These are phyloP conservation scores for Gossypium thurberi DNA, from an alignment of 345 rosid species.

Conservation along the genomic window DNA sequence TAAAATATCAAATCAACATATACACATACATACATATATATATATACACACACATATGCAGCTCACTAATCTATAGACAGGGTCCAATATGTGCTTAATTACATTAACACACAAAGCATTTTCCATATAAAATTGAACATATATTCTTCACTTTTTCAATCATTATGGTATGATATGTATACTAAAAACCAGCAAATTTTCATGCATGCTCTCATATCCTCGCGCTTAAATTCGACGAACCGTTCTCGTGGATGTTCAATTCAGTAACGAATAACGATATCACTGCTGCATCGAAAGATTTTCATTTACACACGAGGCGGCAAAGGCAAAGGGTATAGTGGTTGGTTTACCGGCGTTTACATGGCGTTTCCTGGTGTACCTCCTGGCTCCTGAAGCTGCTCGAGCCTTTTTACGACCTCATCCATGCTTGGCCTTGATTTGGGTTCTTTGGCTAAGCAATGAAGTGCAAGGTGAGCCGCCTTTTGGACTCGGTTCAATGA, in stretches of 20 bases:
- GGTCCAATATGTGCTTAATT: background rate
- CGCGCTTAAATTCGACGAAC: background rate
- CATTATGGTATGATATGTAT: too few relatives aligned
- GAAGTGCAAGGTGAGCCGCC: conserved; percentile 54
- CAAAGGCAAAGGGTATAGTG: background rate
- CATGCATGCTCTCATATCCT: background rate
- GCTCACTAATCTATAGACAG: too few relatives aligned
- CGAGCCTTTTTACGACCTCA: conserved; percentile 51
- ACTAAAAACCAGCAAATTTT: background rate
- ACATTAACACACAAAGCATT: background rate
- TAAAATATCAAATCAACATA: too few relatives aligned
- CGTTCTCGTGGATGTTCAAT: background rate
- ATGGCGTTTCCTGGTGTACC: conserved; percentile 16
- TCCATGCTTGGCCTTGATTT: conserved; percentile 67
- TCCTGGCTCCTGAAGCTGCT: conserved; percentile 48
- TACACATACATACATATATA: too few relatives aligned
- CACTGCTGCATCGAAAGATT: background rate
- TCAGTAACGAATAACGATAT: background rate
- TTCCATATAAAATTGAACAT: too few relatives aligned
- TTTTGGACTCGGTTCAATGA: conserved; percentile 47
- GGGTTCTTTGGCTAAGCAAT: conserved; percentile 57
- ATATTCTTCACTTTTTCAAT: too few relatives aligned
- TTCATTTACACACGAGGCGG: background rate
- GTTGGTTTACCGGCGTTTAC: conserved; percentile 18
- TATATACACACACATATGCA: too few relatives aligned